Base-by-base conservation (phyloP, 352 stramenopile genomes). In the Aphanomyces stellatus region DNA sequence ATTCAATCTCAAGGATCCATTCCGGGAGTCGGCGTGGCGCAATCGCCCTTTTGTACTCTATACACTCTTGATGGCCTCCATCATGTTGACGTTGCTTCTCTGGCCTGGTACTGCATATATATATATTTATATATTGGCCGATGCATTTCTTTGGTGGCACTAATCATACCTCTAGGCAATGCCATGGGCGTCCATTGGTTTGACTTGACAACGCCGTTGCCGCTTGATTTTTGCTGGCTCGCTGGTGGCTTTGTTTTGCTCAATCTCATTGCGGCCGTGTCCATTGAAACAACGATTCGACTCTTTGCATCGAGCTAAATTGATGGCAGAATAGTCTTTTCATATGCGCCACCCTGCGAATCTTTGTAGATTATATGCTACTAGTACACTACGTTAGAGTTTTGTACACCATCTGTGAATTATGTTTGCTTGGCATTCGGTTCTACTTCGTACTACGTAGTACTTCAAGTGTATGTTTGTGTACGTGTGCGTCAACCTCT, bases 1-100 rank as follows among this genome's bases (percentile, higher is more conserved):
- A 10, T 82, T 93, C 62, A 93, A 93, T 63, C 34, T 81, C 13
- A 72, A 77, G 2, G 84, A 93, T 51, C 53, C 60, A 27, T 90
- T 86, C 60, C 79, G 84, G 62, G 76, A 83, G 33, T 77, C 79
- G n/a, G 49, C 88, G 25, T 73, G 83, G 30, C 51, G 74, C 4
- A 90, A 92, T 70, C 74, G 74, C 34, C 51, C 51, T 0, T 88
- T 92, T 51, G 72, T 76, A 15, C 33, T 40, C 7, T 88, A 90
- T 64, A 56, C 81, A 5, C 70, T 76, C n/a, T 55, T 81, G 25
- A 64, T 90, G 19, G 72, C 83, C 17, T 67, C 88, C 42, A 62
- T 89, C 33, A 71, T 91, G 8, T 62, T 78, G 6, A 75, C 85
- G n/a, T 76, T 88, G 68, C 69, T 92, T 28, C 77, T 90, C 22